Percentiles rank a stretch among this genome's conserved stretches.
Conservation (phyloP, 441 rosid genomes). For the Aleurites moluccanus region DNA sequence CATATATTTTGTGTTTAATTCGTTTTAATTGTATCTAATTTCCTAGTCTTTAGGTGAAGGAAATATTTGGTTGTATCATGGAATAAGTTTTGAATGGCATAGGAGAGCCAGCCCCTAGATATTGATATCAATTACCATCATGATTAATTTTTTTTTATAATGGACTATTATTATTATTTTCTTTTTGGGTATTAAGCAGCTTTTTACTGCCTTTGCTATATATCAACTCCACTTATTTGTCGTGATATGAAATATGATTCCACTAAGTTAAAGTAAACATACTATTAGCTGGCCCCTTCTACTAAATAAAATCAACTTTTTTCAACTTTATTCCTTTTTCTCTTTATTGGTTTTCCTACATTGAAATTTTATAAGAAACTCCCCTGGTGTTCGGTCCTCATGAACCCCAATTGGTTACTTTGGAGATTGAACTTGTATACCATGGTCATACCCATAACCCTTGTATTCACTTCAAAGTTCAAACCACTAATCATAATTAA, state of each 20-base stretch:
- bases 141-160: not conserved
- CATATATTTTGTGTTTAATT: no score
- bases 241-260: conserved; percentile 36
- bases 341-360: conserved; percentile 23
- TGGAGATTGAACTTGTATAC: conserved; percentile 21
- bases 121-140: not conserved
- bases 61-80: no score
- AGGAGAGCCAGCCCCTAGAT: no score
- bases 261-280: conserved; percentile 37
- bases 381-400: conserved; percentile 2
- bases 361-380: conserved; percentile 13
- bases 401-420: conserved; percentile 18
- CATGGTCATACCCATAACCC: conserved; percentile 17
- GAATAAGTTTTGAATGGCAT: no score
- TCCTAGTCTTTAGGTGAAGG: no score
- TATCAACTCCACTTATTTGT: conserved; percentile 30
- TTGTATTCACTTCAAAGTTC: not conserved
- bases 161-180: not conserved
- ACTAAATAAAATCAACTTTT: conserved; percentile 21
- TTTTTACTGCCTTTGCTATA: conserved; percentile 22
- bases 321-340: conserved; percentile 16
- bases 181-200: not conserved
- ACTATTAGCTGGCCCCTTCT: conserved; percentile 30
- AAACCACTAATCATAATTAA: not conserved
- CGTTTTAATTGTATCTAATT: no score